Percentiles rank a stretch among this genome's conserved stretches.
Evolutionary conservation across 176 grass and related monocot species (phyloP).

Genomic region (Pharus latifolius): DNA sequence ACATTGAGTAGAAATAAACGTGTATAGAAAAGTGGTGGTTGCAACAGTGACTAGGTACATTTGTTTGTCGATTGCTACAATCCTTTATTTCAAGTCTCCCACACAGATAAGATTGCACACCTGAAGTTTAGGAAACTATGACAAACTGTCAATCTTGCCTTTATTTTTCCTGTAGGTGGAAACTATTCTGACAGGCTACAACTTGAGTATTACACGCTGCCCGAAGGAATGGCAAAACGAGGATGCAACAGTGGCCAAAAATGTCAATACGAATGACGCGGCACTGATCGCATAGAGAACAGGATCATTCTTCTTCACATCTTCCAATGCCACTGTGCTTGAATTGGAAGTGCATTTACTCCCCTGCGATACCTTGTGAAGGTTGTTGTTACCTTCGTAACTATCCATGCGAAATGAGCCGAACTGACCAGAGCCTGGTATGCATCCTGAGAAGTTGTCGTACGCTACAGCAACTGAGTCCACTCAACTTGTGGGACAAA

Average conservation of each 20-base stretch:
- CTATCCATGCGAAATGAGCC: neutral
- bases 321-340: neutral
- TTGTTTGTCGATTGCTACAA: too few species aligned
- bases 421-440: slow-evolving; percentile 4
- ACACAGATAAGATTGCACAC: too few species aligned
- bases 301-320: neutral
- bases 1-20: too few species aligned
- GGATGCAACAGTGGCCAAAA: neutral
- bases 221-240: neutral
- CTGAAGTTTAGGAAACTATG: too few species aligned
- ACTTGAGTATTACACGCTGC: neutral
- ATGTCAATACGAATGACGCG: neutral
- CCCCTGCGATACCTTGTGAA: neutral
- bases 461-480: slow-evolving; percentile 20
- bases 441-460: slow-evolving; percentile 28
- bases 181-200: neutral
- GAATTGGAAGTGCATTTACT: neutral
- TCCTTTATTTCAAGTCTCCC: too few species aligned
- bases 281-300: neutral
- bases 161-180: too few species aligned
- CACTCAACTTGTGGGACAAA: slow-evolving; percentile 9
- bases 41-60: too few species aligned
- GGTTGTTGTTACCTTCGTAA: slow-evolving; percentile 12
- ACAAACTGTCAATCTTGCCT: too few species aligned
- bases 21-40: too few species aligned